Percentiles rank a stretch among this genome's conserved stretches.
These are phyloP conservation scores for Hymenoscyphus repandus DNA, from an alignment of 2,329 filamentous ascomycete genomes.

Conservation along the genomic window DNA sequence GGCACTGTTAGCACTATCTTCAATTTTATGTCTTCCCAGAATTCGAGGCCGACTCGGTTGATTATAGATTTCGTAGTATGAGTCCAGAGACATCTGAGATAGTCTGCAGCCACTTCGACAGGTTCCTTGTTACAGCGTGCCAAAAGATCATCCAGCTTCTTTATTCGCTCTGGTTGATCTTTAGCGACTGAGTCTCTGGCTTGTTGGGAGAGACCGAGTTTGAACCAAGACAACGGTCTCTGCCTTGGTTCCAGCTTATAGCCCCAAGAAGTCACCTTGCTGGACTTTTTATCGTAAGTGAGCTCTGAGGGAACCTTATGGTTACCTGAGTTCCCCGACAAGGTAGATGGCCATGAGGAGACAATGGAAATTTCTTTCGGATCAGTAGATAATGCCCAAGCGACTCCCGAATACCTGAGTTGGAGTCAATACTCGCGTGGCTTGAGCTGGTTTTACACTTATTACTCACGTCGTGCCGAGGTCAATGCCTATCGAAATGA, in stretches of 20 bases:
- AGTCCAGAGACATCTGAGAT: constrained; percentile 6
- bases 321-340: neutral
- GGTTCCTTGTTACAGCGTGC: constrained; percentile 2
- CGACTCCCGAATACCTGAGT: constrained; percentile 4
- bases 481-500: constrained; percentile 9
- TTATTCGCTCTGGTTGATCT: neutral
- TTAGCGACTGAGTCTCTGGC: neutral
- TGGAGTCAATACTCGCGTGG: neutral
- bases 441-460: neutral
- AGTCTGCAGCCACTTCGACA: constrained; percentile 11
- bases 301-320: constrained; percentile 8
- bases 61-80: constrained; percentile 3
- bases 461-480: constrained; percentile 10
- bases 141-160: neutral
- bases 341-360: neutral
- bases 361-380: neutral
- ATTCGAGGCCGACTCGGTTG: neutral
- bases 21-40: constrained; percentile 2
- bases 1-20: constrained; percentile 8
- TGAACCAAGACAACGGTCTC: constrained; percentile 5
- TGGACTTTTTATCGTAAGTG: neutral
- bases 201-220: constrained; percentile 3
- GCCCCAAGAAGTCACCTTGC: constrained; percentile 6
- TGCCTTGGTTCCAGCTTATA: constrained; percentile 3
- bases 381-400: constrained; percentile 5